Base-by-base conservation (phyloP, 352 stramenopile genomes). In the Pythium myriotylum region DNA sequence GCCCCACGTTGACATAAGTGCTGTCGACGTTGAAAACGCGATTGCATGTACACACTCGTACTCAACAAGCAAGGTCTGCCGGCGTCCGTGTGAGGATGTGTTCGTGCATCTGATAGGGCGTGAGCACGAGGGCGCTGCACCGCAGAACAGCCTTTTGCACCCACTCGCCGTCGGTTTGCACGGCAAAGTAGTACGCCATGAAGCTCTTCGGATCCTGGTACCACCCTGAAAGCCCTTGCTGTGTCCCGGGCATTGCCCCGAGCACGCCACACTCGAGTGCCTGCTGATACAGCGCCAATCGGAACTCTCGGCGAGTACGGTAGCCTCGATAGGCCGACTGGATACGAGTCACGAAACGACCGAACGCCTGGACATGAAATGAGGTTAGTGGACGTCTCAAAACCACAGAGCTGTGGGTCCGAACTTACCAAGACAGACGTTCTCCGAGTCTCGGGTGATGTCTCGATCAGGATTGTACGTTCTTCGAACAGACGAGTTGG, bases 201-300 rank as follows among this genome's bases (percentile, higher is more conserved):
- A 86, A 67, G 17, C 74, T 84, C 72, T 87, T 87, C 9, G 78
- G 78, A 68, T 93, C 80, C 65, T 91, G 70, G 61, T 93, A 93
- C 80, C 84, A 91, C 13, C 84, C 81, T 1, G 76, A 84, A 6
- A 62, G 70, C 32, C 81, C 84, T 59, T 93, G 81, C 2, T 70
- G 64, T 0, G 78, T 91, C 19, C 81, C 75, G 3, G 84, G 81
- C 81, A 91, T 90, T 4, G 81, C 84, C 22, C 84, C 84, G 0
- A 92, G 72, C 35, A 92, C 79, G 17, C 79, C 81, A 27, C 79
- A 84, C 26, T 66, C 68, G 24, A 89, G 59, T 1, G 83, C 79
- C 52, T 92, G 77, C 40, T 88, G 65, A 57, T 92, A 91, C 20
- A 92, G 57, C 19, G 81, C 69, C 39, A 83, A 43, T 22, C 77